Evolutionary conservation across 495 filamentous ascomycete genomes (phyloP).

Genomic region (Aspergillus avenaceus): DNA sequence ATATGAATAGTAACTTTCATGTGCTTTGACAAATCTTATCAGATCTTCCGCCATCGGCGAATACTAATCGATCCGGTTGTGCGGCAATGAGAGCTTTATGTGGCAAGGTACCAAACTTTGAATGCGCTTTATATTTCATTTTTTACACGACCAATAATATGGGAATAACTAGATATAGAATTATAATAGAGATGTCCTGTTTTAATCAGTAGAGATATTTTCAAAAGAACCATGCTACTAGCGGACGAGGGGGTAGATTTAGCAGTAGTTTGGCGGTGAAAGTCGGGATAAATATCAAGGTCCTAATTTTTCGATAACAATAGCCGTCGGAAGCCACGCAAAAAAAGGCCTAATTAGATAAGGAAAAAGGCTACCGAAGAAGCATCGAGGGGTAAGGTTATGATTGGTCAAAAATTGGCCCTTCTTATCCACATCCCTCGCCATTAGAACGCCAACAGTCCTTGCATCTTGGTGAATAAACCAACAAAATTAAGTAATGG

Average conservation of each 20-base stretch:
- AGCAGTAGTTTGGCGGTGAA: background rate
- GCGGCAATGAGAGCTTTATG: too few relatives aligned
- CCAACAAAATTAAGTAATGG: too few relatives aligned
- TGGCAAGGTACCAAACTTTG: too few relatives aligned
- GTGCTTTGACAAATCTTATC: slow-evolving; percentile 1
- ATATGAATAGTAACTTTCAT: background rate
- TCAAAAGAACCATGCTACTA: background rate
- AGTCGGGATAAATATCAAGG: background rate
- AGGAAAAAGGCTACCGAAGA: background rate
- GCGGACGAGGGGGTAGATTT: background rate
- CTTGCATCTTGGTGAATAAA: too few relatives aligned
- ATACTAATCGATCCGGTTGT: too few relatives aligned
- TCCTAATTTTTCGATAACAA: background rate
- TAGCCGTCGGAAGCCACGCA: background rate
- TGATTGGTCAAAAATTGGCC: slow-evolving; percentile 11
- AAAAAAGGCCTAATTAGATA: background rate
- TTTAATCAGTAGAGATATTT: too few relatives aligned
- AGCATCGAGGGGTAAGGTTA: background rate
- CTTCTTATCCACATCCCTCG: slow-evolving; percentile 4
- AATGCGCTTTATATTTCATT: too few relatives aligned
- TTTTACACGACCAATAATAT: too few relatives aligned
- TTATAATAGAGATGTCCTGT: too few relatives aligned
- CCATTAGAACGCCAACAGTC: background rate
- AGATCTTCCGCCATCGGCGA: background rate
- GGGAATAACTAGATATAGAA: too few relatives aligned